Conservation (phyloP, 768 basidiomycete genomes). For the Imleria badia region DNA sequence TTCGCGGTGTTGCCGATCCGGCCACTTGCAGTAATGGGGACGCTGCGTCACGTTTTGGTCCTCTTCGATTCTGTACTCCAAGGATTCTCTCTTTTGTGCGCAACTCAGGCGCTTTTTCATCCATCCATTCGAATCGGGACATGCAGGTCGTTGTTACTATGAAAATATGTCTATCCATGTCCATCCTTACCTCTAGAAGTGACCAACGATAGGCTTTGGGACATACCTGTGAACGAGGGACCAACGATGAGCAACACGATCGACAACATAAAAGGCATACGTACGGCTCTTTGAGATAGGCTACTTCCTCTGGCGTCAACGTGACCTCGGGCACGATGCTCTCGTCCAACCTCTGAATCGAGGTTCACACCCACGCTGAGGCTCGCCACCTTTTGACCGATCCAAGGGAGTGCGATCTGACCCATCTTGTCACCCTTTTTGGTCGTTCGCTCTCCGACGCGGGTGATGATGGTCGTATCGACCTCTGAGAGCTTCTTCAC, state of each 20-base stretch:
- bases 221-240: conserved; percentile 11
- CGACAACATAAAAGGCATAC: not conserved
- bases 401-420: conserved; percentile 47
- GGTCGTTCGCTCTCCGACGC: too few species aligned
- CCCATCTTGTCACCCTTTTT: conserved; percentile 42
- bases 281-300: conserved; percentile 32
- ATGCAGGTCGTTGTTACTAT: not conserved
- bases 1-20: conserved; percentile 81
- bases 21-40: conserved; percentile 40
- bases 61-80: conserved; percentile 12
- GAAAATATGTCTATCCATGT: not conserved
- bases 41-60: not conserved
- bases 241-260: not conserved
- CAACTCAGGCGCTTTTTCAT: conserved; percentile 4
- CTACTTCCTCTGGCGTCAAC: too few species aligned
- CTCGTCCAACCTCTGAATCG: conserved; percentile 31
- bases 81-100: conserved; percentile 2
- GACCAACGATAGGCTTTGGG: conserved; percentile 19
- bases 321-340: too few species aligned
- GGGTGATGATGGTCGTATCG: too few species aligned
- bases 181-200: conserved; percentile 4
- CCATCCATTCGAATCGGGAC: not conserved
- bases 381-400: conserved; percentile 38
- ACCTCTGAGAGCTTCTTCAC: too few species aligned
- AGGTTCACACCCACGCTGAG: conserved; percentile 45